These are phyloP conservation scores for Aureobasidium namibiae DNA, from an alignment of 2,329 filamentous ascomycete species.

Conservation along the genomic window DNA sequence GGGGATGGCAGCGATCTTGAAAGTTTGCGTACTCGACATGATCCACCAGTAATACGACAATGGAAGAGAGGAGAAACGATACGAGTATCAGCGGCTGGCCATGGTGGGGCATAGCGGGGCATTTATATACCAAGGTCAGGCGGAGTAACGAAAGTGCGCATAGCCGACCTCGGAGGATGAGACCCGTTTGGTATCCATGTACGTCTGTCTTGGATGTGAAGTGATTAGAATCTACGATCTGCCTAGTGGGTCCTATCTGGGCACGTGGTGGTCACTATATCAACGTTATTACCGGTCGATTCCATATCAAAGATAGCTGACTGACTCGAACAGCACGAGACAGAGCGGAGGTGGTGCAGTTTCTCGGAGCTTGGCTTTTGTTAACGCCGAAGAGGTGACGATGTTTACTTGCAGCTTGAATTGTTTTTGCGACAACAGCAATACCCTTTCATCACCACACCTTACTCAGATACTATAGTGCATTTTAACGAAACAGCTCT, in stretches of 20 bases:
- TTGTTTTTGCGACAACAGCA: slow-evolving; percentile 4
- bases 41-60: neutral
- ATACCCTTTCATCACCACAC: neutral
- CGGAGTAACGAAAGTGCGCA: slow-evolving; percentile 5
- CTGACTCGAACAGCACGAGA: neutral
- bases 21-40: slow-evolving; percentile 19
- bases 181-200: neutral
- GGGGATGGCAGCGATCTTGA: slow-evolving; percentile 52
- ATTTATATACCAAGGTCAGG: neutral
- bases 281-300: too few relatives aligned
- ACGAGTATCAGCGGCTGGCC: neutral
- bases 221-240: neutral
- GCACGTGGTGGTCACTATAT: too few relatives aligned
- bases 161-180: neutral
- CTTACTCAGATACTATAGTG: slow-evolving; percentile 1
- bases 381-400: slow-evolving; percentile 3
- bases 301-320: neutral
- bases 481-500: slow-evolving; percentile 8
- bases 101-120: slow-evolving; percentile 5
- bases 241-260: too few relatives aligned
- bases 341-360: neutral
- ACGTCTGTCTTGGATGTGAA: neutral
- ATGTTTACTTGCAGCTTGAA: slow-evolving; percentile 3
- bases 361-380: neutral
- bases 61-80: neutral